These are phyloP conservation scores for Magnolia kwangsiensis DNA, from an alignment of 164 flowering plant genomes.

Conservation along the genomic window DNA sequence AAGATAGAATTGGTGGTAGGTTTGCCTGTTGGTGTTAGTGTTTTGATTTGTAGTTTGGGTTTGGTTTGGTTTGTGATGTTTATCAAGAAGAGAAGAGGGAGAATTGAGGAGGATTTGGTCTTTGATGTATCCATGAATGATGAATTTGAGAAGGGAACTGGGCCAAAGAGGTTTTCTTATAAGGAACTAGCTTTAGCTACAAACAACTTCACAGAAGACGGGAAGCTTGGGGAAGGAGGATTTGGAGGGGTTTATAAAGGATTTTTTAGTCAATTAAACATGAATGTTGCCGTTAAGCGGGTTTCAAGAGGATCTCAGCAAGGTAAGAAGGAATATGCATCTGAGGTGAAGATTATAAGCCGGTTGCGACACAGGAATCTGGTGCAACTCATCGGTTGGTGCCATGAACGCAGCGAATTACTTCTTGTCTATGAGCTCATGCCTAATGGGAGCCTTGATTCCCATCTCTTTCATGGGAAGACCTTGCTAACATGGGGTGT, in stretches of 20 bases:
- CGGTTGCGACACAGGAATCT: constrained; percentile 43
- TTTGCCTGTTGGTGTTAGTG: constrained; percentile 12
- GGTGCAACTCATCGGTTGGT: constrained; percentile 53
- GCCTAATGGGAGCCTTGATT: constrained; percentile 49
- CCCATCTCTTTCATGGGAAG: constrained; percentile 32
- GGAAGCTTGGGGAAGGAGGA: constrained; percentile 34
- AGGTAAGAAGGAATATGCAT: constrained; percentile 43
- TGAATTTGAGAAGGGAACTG: constrained; percentile 37
- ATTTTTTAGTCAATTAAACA: constrained; percentile 14
- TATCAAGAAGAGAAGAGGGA: not conserved
- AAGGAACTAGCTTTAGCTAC: constrained; percentile 26
- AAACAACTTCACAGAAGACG: constrained; percentile 19
- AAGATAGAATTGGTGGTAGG: constrained; percentile 5
- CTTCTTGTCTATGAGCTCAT: constrained; percentile 52
- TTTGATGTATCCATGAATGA: constrained; percentile 24
- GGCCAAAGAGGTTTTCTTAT: constrained; percentile 27
- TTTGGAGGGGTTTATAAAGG: constrained; percentile 44
- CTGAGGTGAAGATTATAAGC: constrained; percentile 51
- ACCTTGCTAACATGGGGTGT: constrained; percentile 24
- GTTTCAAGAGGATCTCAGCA: constrained; percentile 39
- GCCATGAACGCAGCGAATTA: constrained; percentile 43
- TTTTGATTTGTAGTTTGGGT: constrained; percentile 9
- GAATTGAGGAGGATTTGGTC: not conserved
- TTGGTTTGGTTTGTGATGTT: constrained; percentile 5
- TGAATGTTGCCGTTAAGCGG: constrained; percentile 35